Evolutionary conservation across 2,329 filamentous ascomycete species (phyloP).

Genomic region (Neofusicoccum parvum): DNA sequence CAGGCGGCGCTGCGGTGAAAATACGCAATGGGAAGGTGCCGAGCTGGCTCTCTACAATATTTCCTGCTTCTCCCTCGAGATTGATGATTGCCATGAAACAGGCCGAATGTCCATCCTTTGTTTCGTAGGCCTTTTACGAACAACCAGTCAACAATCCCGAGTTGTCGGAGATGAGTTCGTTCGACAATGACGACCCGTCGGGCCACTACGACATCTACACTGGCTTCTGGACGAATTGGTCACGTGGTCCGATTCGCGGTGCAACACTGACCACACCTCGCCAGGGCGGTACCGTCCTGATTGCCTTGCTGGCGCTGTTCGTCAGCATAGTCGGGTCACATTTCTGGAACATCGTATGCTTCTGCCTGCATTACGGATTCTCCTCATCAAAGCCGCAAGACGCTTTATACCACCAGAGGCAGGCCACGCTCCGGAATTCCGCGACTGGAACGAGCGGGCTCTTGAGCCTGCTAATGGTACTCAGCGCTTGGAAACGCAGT

Average conservation of each 20-base stretch:
- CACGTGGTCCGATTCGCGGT: constrained; percentile 33
- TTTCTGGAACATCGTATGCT: constrained; percentile 29
- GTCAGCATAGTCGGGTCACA: constrained; percentile 27
- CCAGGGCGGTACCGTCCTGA: constrained; percentile 34
- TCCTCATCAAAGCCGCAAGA: constrained; percentile 27
- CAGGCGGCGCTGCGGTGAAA: no score
- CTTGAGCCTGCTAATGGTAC: neutral
- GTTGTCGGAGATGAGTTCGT: no score
- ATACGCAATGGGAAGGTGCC: no score
- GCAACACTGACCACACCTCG: constrained; percentile 36
- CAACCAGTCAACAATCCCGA: no score
- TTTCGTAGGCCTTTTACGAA: no score
- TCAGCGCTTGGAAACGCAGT: neutral
- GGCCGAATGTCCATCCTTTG: no score
- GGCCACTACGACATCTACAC: constrained; percentile 24
- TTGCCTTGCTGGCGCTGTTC: constrained; percentile 40
- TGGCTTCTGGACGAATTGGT: constrained; percentile 39
- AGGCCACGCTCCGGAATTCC: constrained; percentile 21
- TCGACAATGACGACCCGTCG: no score
- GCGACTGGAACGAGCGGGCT: constrained; percentile 1
- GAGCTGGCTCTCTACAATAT: no score
- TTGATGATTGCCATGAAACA: no score
- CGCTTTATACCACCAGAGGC: constrained; percentile 29
- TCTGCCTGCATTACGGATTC: constrained; percentile 27
- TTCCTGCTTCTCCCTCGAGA: no score